Evolutionary conservation across 2,329 filamentous ascomycete species (phyloP), one percentile per base, ranked within the genome.

Genomic region (Trichophyton benhamiae): DNA sequence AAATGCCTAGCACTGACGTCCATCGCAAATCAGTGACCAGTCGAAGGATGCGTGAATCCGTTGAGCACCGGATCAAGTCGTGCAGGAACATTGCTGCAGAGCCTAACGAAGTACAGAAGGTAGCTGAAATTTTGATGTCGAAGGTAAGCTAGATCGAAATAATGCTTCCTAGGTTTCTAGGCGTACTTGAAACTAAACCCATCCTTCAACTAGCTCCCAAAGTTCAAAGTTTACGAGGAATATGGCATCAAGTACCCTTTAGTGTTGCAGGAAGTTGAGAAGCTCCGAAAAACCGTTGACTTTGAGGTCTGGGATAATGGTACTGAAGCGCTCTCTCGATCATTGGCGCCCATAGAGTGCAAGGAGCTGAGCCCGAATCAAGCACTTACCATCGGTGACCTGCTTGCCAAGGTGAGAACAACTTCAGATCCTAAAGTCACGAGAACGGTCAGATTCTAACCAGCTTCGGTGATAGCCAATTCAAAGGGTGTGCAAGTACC

Each of bases 161-260:
- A 30, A 30, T 30, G 7, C 6, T 30, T 30, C 7, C 25, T 65
- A 55, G 49, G 67, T 67, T 30, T 65, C 72, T 6, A 76, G 82
- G 66, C 73, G 74, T 58, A 76, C 76, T 66, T 82, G 78, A 38
- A 33, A n/a, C n/a, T 78, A 72, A 72, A 38, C 83, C 77, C 64
- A 67, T 68, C 13, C 20, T 59, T 1, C 27, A 30, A 30, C 13
- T 65, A 95, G 89, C 86, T 95, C 76, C 82, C 83, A 63, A 84
- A 85, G 0, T 94, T 97, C 75, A 87, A 88, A 70, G 80, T 87
- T 58, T 99, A 99, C 71, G 88, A 95, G 75, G 89, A 95, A 67
- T 99, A 96, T 71, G 88, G 89, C 41, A 87, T 88, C 59, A 92
- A 92, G 70, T 95, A 94, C 72, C 89, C 95, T 66, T 80, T 90